Base-by-base conservation (phyloP, 306 rosid genomes). In the Medicago ruthenica region DNA sequence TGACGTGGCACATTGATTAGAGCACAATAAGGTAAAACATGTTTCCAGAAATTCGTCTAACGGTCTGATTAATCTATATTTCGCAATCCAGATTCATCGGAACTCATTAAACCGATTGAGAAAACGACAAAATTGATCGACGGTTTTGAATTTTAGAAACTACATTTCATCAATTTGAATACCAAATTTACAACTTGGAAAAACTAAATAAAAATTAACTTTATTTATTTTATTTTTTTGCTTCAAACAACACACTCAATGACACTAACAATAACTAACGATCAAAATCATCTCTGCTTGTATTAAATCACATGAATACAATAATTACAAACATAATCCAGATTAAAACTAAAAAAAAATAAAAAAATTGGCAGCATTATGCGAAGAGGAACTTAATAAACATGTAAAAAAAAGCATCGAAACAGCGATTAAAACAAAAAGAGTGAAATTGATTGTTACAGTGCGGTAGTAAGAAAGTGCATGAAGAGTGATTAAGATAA, bases 341-440 rank as follows among this genome's bases (percentile, higher is more conserved):
- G 31, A 65, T 9, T 41, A 65, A 20, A 65, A 39, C 64, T 13
- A 58, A 58, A 18, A 66, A 36, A 41, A 14, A 66, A 48, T 12
- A 11, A 27, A 10, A 16, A 10, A 72, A 59, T 54, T n/a, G 50
- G 22, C 82, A 72, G 67, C 82, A 77, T 72, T 77, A 39, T 20
- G 22, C 8, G 6, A 54, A 77, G 18, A 47, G 72, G 18, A 22
- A 3, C 12, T 22, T 47, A 65, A 79, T 41, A 24, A 53, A 73
- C 21, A 65, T 1, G 37, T 42, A 17, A 21, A 13, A 10, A 80
- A 17, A 20, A 69, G 11, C 8, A 68, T 27, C 8, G 9, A 41
- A 15, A 20, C 16, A 15, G 4, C 11, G 10, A 78, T 69, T 50
- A 44, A 63, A 53, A 71, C 3, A 70, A 77, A 45, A 79, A 54